Evolutionary conservation across 176 grass and related monocot species (phyloP), one percentile per base, ranked within the genome.

Genomic region (Phyllostachys edulis): DNA sequence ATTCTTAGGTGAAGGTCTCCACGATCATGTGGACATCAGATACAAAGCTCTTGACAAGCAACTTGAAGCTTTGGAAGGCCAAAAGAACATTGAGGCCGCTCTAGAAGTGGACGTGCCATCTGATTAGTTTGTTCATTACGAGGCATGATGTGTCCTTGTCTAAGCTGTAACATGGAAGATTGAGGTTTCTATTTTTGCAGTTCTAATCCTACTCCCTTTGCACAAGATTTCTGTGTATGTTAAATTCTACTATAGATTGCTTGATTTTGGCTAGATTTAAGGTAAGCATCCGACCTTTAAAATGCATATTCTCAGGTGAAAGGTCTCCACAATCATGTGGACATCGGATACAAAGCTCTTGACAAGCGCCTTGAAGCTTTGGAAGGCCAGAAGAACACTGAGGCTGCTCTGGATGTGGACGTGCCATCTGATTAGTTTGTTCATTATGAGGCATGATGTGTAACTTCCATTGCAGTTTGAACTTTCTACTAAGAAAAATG

Each of bases 41-140:
- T 92, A 90, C 85, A 82, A 78, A 69, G 80, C 82, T 85, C 78
- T 98, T 44, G 89, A 95, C 55, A 77, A 81, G 23, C 87, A 89
- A 50, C 69, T 95, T 78, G 71, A 79, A 32, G 73, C 84, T 57
- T 69, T 98, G 88, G 96, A 95, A 87, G 87, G 50, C 21, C 90
- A 83, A 63, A 86, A 85, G 73, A 76, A 80, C 63, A 20, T 47
- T 17, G 82, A 62, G 69, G 6, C 79, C 66, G 72, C 76, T 83
- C 34, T 32, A 5, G 78, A 78, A 47, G 46, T 73, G 68, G 86
- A 83, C 14, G 27, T 18, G 60, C 71, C 80, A 75, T 91, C 75
- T 82, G 83, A 87, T 66, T 89, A 92, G 74, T 87, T 82, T 68
- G 73, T 56, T 80, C 41, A 29, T 63, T 29, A 70, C 34, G 24